Base-by-base conservation (phyloP, 1,284 basidiomycete genomes). In the Sporisorium sorghi region DNA sequence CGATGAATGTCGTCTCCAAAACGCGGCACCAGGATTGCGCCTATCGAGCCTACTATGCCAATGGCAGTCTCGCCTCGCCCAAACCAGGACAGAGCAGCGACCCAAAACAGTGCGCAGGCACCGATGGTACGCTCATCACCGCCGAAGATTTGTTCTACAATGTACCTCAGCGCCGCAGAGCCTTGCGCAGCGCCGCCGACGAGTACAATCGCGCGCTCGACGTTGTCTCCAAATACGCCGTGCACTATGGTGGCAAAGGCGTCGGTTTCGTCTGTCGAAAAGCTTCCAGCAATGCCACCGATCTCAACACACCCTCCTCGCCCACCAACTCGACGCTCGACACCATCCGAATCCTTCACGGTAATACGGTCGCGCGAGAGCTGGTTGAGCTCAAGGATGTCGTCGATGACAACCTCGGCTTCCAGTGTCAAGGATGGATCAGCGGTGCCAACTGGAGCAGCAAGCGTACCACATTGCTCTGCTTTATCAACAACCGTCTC, bases 401-500 rank as follows among this genome's bases (percentile, higher is more conserved):
- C 73, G 79, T 49, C 8, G 48, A 78, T 32, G 40, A 57, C 8
- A 17, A 11, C 19, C 64, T 78, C 2, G 77, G 77, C 24, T 83
- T 79, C 50, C 6, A 53, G 11, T 65, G 77, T 9, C 89, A 91
- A 52, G 91, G 90, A 0, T 90, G 91, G 83, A 91, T 93, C 78
- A 96, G 93, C 6, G 93, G 90, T 78, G 91, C 93, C 0, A 97
- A 95, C 80, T 94, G 93, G 82, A 93, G 92, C 81, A 91, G 90
- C 5, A 96, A 96, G 85, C 93, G 93, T 81, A 90, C 88, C 54
- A 87, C 90, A 0, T 92, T 96, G 80, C 86, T 99, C 0, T 87
- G 97, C n/a, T 99, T 99, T 85, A 98, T 99, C 83, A 99, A 99
- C 81, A 91, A 98, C 83, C 92, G 97, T 3, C 87, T 97, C 8